phyloP scores from a whole-genome alignment of 1,139 yeast genomes.

The Yamadazyma triangularis region DNA sequence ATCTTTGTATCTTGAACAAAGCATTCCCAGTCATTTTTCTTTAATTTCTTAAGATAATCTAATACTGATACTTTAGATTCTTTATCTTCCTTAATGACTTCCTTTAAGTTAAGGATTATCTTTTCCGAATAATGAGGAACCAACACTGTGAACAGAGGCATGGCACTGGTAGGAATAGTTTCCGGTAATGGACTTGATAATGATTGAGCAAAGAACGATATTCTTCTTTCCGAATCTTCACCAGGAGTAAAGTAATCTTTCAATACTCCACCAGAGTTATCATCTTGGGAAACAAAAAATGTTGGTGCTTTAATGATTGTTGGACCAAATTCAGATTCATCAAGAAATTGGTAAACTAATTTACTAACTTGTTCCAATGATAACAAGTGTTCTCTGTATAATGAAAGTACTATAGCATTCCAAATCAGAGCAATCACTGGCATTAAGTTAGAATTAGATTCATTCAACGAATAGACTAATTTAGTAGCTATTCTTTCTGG shows the following conservation, averaged over 20 bases:
- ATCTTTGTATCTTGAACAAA: slow-evolving; percentile 65
- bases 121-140: slow-evolving; percentile 86
- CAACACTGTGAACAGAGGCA: slow-evolving; percentile 80
- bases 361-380: slow-evolving; percentile 66
- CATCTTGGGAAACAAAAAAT: slow-evolving; percentile 75
- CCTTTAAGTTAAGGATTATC: slow-evolving; percentile 59
- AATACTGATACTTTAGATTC: slow-evolving; percentile 62
- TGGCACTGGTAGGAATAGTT: slow-evolving; percentile 63
- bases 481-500: slow-evolving; percentile 73
- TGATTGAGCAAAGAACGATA: slow-evolving; percentile 86
- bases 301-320: slow-evolving; percentile 52
- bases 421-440: slow-evolving; percentile 62
- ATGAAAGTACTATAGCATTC: slow-evolving; percentile 72
- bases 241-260: slow-evolving; percentile 47
- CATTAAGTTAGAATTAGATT: slow-evolving; percentile 21
- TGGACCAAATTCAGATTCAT: slow-evolving; percentile 19
- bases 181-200: slow-evolving; percentile 74
- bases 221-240: slow-evolving; percentile 75
- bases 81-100: slow-evolving; percentile 58
- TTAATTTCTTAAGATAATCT: slow-evolving; percentile 68
- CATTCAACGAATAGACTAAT: slow-evolving; percentile 39
- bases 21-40: slow-evolving; percentile 70
- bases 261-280: slow-evolving; percentile 31
- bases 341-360: slow-evolving; percentile 26
- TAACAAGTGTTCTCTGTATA: slow-evolving; percentile 75